A percentile compares a stretch with the other conserved stretches of the same genome.
Conservation (phyloP, 371 early-diverging fungal genomes). For the Lichtheimia ramosa region DNA sequence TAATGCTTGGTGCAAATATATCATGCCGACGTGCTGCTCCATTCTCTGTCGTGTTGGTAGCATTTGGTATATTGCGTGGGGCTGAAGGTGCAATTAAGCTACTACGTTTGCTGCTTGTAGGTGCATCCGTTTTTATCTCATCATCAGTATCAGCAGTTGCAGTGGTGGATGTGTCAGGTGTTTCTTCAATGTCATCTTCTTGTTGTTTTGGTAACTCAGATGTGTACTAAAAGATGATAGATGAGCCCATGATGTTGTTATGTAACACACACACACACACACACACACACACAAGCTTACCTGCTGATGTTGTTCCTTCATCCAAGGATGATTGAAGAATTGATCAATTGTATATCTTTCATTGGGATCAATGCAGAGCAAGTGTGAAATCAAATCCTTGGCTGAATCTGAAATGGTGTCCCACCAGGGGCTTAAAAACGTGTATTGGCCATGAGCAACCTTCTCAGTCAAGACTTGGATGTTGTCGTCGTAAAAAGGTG, state of each 20-base stretch:
- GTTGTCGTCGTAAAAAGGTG: slow-evolving; percentile 80
- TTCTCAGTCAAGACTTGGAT: slow-evolving; percentile 61
- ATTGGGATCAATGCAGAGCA: slow-evolving; percentile 59
- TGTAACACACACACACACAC: too few relatives aligned
- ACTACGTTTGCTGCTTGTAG: slow-evolving; percentile 1
- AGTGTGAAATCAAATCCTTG: slow-evolving; percentile 73
- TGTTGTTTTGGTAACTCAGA: neutral
- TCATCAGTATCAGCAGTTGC: slow-evolving; percentile 6
- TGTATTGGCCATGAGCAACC: slow-evolving; percentile 66
- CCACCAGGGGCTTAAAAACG: slow-evolving; percentile 78
- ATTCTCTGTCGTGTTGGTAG: neutral
- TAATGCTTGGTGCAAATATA: slow-evolving; percentile 49
- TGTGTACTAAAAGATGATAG: neutral
- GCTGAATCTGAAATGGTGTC: slow-evolving; percentile 64
- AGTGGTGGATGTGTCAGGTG: slow-evolving; percentile 7
- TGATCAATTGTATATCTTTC: slow-evolving; percentile 56
- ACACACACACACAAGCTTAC: too few relatives aligned
- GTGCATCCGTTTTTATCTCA: slow-evolving; percentile 7
- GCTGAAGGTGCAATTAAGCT: slow-evolving; percentile 3
- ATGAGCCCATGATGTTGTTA: neutral
- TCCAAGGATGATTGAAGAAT: slow-evolving; percentile 86
- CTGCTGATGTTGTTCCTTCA: slow-evolving; percentile 21
- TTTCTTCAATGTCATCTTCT: slow-evolving; percentile 6
- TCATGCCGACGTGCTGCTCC: slow-evolving; percentile 25
- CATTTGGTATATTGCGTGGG: slow-evolving; percentile 16